phyloP scores from a whole-genome alignment of 257 asterid species.

The Fraxinus quadrangulata region DNA sequence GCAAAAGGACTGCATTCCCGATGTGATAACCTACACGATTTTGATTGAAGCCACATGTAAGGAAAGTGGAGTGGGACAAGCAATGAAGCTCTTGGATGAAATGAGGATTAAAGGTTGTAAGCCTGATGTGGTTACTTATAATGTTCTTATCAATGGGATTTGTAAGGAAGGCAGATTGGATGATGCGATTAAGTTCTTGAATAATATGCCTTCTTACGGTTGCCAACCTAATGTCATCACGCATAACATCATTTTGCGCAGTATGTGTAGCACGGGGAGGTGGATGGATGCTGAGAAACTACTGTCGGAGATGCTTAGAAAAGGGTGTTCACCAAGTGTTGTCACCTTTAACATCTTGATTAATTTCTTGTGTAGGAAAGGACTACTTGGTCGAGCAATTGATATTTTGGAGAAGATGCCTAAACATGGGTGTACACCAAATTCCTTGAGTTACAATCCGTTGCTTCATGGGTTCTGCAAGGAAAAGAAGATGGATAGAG shows the following conservation, averaged over 20 bases:
- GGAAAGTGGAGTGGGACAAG: constrained; percentile 67
- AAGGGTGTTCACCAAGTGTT: constrained; percentile 80
- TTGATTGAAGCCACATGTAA: constrained; percentile 79
- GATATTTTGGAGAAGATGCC: constrained; percentile 81
- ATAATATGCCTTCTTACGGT: constrained; percentile 63
- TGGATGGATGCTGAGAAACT: constrained; percentile 94
- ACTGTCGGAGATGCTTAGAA: constrained; percentile 69
- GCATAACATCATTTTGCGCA: constrained; percentile 69
- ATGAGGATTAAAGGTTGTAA: constrained; percentile 73
- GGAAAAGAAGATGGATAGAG: constrained; percentile 83
- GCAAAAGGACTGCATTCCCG: constrained; percentile 69
- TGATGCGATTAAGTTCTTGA: constrained; percentile 72
- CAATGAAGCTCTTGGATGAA: constrained; percentile 84
- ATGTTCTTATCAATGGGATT: constrained; percentile 74
- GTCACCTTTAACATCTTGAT: constrained; percentile 85
- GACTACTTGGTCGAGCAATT: constrained; percentile 67
- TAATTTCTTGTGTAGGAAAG: constrained; percentile 73
- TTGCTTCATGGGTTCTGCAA: constrained; percentile 86
- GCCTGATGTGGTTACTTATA: constrained; percentile 86
- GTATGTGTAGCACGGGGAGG: constrained; percentile 81
- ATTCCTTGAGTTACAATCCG: constrained; percentile 84
- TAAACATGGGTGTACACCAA: constrained; percentile 70
- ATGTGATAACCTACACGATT: constrained; percentile 77
- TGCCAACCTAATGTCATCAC: constrained; percentile 85
- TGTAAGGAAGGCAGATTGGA: constrained; percentile 85